Evolutionary conservation across 768 basidiomycete genomes (phyloP).

Genomic region (Trametopsis cervina): DNA sequence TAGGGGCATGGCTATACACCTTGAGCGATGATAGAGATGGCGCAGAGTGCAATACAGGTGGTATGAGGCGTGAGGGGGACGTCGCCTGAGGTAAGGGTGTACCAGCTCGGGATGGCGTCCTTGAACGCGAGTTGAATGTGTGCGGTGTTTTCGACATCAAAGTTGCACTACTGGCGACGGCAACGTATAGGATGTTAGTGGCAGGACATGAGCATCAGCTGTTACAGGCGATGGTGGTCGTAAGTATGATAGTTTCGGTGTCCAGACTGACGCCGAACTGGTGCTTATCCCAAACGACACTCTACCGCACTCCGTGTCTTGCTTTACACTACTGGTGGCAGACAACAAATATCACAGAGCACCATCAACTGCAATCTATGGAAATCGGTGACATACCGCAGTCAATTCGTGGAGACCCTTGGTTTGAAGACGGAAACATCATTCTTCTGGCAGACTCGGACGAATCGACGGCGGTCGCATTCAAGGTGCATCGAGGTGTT

Average conservation of each 20-base stretch:
- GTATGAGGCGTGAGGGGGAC: slow-evolving; percentile 47
- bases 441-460: slow-evolving; percentile 35
- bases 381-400: not conserved
- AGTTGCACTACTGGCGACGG: not conserved
- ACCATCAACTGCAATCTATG: not conserved
- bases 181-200: too few species aligned
- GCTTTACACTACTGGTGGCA: too few species aligned
- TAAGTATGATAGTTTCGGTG: too few species aligned
- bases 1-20: slow-evolving; percentile 39
- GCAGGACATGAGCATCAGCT: too few species aligned
- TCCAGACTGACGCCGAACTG: not conserved
- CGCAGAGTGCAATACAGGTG: slow-evolving; percentile 44
- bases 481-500: slow-evolving; percentile 43
- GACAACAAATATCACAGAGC: not conserved
- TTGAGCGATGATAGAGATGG: slow-evolving; percentile 53
- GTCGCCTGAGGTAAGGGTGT: slow-evolving; percentile 26
- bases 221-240: not conserved
- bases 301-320: not conserved
- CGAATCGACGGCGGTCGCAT: slow-evolving; percentile 30
- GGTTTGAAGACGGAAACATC: slow-evolving; percentile 59
- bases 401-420: slow-evolving; percentile 33
- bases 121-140: slow-evolving; percentile 15
- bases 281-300: not conserved
- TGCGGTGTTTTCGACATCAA: slow-evolving; percentile 2
- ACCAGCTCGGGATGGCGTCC: slow-evolving; percentile 29